Base-by-base conservation (phyloP, 2,329 filamentous ascomycete species). In the Colletotrichum limetticola region DNA sequence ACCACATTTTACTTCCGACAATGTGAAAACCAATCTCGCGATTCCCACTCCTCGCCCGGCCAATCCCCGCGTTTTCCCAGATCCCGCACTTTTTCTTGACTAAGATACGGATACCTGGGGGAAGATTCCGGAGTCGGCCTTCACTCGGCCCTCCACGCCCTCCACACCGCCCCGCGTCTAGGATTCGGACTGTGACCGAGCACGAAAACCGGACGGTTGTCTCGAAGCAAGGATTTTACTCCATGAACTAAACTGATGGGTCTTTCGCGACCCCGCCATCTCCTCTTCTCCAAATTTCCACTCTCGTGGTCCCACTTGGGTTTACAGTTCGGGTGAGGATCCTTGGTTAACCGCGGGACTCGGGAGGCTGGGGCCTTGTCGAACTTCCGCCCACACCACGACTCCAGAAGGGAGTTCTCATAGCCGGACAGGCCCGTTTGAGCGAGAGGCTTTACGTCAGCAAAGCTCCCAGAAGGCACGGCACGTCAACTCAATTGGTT, bases 161-260 rank as follows among this genome's bases (percentile, higher is more conserved):
- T 68, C 64, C 49, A 62, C 58, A 46, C 56, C 37, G 52, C 30
- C 59, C 37, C 65, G 35, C 58, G 58, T 68, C 53, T 32, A 16
- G 9, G 52, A 22, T 24, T 49, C 69, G 70, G 70, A 72, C 60
- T 60, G 42, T 72, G 70, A 65, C 66, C 70, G 70, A 72, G 66
- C 32, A 59, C 60, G 60, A 64, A 32, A 67, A 22, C 46, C 52
- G 52, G 9, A 24, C 49, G 5, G 28, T 37, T 30, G 22, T 49
- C 42, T 49, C 19, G 8, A 4, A 8, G 24, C 57, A 30, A 63
- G 60, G 42, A 63, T 53, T 42, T 42, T 16, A 19, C 16, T 42
- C 22, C 52, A 63, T 42, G 28, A 24, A 22, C 60, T 49, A 49
- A 49, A 16, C 11, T 28, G 32, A 37, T 7, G 52, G 57, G 7